Evolutionary conservation across 2,329 filamentous ascomycete species (phyloP).

Genomic region (Botrytis deweyae): DNA sequence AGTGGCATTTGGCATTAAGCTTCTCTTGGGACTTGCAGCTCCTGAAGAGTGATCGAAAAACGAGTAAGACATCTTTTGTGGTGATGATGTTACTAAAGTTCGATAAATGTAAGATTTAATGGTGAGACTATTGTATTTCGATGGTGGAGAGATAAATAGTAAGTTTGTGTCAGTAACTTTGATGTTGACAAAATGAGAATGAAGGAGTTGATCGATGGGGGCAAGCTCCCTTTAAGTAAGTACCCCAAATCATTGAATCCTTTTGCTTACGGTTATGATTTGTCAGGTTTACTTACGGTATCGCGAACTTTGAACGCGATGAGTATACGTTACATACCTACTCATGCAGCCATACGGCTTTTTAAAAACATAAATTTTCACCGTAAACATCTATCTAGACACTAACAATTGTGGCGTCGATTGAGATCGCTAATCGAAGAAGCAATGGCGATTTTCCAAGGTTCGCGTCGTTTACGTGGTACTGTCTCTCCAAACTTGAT

Average conservation of each 20-base stretch:
- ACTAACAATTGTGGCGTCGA: not conserved
- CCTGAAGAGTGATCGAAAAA: not conserved
- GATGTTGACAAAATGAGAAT: not conserved
- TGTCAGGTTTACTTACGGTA: not conserved
- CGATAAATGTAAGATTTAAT: not conserved
- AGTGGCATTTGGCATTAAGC: no score
- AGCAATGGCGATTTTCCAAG: rapidly evolving
- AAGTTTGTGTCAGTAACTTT: not conserved
- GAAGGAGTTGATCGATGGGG: not conserved
- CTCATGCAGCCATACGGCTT: not conserved
- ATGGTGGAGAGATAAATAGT: not conserved
- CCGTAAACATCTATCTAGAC: not conserved
- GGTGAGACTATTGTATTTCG: not conserved
- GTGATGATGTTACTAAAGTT: no score
- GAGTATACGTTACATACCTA: not conserved
- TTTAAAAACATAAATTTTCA: not conserved
- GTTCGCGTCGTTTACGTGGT: not conserved
- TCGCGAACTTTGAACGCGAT: no score
- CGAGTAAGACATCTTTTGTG: not conserved
- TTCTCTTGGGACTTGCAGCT: not conserved
- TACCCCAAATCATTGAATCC: no score
- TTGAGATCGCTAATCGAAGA: not conserved
- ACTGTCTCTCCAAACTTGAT: not conserved
- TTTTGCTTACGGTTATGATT: not conserved
- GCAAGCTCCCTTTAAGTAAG: not conserved